Percentiles rank a stretch among this genome's conserved stretches.
Evolutionary conservation across 202 grass and related monocot genomes (phyloP).

Genomic region (Eragrostis tef): DNA sequence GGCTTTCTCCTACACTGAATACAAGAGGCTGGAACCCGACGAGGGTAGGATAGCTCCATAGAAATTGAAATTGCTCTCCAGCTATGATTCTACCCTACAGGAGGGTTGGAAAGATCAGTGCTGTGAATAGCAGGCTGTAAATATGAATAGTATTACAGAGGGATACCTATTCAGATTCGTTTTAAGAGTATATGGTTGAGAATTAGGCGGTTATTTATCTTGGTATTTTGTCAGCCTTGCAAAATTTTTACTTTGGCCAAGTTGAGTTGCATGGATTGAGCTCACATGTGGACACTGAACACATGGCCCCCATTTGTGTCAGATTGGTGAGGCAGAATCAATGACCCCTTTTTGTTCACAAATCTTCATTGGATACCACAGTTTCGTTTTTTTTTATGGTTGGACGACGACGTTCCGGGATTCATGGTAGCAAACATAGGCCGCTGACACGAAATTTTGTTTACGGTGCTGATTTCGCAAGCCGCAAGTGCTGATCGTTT

Average conservation of each 20-base stretch:
- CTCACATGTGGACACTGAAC: neutral
- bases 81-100: conserved; percentile 25
- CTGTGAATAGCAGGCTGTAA: conserved; percentile 49
- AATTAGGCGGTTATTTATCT: neutral
- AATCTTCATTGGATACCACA: neutral
- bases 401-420: neutral
- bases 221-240: neutral
- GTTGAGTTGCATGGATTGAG: neutral
- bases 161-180: conserved; percentile 9
- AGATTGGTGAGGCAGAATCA: conserved; percentile 26
- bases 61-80: neutral
- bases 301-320: conserved; percentile 9
- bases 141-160: conserved; percentile 38
- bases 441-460: neutral
- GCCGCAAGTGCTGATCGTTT: neutral
- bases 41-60: conserved; percentile 27
- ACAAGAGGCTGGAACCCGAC: neutral
- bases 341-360: neutral
- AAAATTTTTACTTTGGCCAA: neutral
- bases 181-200: conserved; percentile 9
- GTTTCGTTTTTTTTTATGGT: conserved; percentile 4
- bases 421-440: conserved; percentile 3
- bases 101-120: neutral
- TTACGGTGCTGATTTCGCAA: neutral
- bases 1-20: conserved; percentile 21